phyloP scores from a whole-genome alignment of 768 basidiomycete genomes.

The Lactifluus piperatus region DNA sequence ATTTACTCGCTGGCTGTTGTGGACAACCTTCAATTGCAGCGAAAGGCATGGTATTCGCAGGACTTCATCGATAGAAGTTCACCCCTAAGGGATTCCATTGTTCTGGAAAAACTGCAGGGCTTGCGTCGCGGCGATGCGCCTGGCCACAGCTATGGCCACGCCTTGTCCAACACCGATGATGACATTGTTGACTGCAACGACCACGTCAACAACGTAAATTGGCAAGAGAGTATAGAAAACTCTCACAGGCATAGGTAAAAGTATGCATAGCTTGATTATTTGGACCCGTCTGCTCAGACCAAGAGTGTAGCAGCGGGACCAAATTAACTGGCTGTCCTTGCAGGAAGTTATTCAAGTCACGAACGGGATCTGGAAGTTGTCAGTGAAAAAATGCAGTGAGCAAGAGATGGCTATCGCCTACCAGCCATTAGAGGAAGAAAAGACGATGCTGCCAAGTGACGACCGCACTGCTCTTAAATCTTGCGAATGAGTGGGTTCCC shows the following conservation, averaged over 20 bases:
- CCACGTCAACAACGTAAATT: background rate
- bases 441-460: background rate
- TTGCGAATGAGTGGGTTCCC: background rate
- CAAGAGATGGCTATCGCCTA: background rate
- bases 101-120: background rate
- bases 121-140: background rate
- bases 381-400: background rate
- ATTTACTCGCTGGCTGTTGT: too few species aligned
- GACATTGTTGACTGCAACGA: background rate
- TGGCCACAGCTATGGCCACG: background rate
- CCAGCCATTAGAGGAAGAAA: background rate
- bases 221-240: background rate
- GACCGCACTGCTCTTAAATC: background rate
- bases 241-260: background rate
- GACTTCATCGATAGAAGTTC: background rate
- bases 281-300: background rate
- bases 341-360: constrained; percentile 7
- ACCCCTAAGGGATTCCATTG: background rate
- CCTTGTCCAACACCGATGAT: background rate
- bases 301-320: background rate
- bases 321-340: background rate
- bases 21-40: background rate
- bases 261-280: background rate
- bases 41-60: too few species aligned
- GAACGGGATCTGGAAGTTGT: background rate